Base-by-base conservation (phyloP, 2,329 filamentous ascomycete species). In the Plectosphaerella cucumerina region DNA sequence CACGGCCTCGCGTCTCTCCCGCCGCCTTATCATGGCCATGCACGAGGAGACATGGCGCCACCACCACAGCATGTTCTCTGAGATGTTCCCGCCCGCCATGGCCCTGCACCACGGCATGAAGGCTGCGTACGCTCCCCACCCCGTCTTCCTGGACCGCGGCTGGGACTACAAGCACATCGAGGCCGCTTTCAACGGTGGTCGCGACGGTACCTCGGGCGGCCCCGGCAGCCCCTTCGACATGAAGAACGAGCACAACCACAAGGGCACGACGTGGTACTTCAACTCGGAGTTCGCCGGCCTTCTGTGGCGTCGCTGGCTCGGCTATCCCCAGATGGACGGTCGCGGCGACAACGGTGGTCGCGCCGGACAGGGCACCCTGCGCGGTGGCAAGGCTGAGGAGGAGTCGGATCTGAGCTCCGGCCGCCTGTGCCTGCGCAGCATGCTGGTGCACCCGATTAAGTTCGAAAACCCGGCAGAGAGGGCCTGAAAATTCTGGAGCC, bases 401-500 rank as follows among this genome's bases (percentile, higher is more conserved):
- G 66, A 72, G 56, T 59, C 64, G 34, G 58, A 66, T 6, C 62
- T 62, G 15, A 70, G 70, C 57, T 76, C 70, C 9, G 88, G 87
- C 20, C 78, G 89, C 47, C 83, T 94, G 78, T 95, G 90, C 69
- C 70, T 94, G 61, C 83, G 87, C 45, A 88, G 85, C 56, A 88
- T 93, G 81, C 70, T 94, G 58, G 68, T 94, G 58, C 90, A 95
- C 74, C 90, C 90, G 1, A 83, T 94, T 60, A 95, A 95, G 72
- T 77, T 72, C 65, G 80, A 83, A 63, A 72, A 75, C 56, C 77
- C 76, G 20, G 65, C 63, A n/a, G 76, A 80, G 59, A 61, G 60
- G 52, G 61, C 41, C 15, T 43, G 35, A 43, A 43, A 22, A 14
- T 15, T 15, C 35, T 37, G 35, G 15, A 37, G 35, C 15, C 35